Evolutionary conservation across 441 rosid genomes (phyloP).

Genomic region (Biscutella auriculata): DNA sequence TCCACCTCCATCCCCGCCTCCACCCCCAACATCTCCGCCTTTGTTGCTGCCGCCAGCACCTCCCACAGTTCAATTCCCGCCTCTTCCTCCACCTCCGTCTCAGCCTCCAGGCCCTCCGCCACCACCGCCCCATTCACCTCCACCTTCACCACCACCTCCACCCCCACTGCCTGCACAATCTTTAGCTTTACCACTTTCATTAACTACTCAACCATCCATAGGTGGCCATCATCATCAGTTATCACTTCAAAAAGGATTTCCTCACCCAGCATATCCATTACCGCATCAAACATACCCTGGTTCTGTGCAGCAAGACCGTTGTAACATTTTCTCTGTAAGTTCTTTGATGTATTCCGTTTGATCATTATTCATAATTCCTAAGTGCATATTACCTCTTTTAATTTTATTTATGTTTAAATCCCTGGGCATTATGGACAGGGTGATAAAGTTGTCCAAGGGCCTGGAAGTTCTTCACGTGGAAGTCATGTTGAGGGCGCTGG

Average conservation of each 20-base stretch:
- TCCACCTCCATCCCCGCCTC: conserved; percentile 37
- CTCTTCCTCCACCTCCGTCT: too few relatives aligned
- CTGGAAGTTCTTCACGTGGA: too few relatives aligned
- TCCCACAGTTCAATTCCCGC: too few relatives aligned
- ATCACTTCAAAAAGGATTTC: conserved; percentile 29
- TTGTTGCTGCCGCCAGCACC: too few relatives aligned
- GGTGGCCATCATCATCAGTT: conserved; percentile 35
- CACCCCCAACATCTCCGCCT: conserved; percentile 10
- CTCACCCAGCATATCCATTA: conserved; percentile 43
- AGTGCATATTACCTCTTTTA: too few relatives aligned
- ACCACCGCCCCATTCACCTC: too few relatives aligned
- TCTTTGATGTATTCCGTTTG: conserved; percentile 1
- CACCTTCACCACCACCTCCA: conserved; percentile 15
- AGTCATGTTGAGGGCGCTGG: too few relatives aligned
- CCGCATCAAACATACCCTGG: conserved; percentile 59
- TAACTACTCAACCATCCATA: conserved; percentile 36
- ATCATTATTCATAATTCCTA: too few relatives aligned
- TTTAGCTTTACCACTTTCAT: conserved; percentile 23
- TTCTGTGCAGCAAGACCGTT: conserved; percentile 34
- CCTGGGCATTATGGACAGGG: too few relatives aligned
- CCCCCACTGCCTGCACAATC: conserved; percentile 22
- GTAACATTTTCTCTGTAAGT: conserved; percentile 39
- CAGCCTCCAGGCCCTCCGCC: too few relatives aligned
- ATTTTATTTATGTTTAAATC: too few relatives aligned
- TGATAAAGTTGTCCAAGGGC: too few relatives aligned